Conservation (phyloP, 2,329 filamentous ascomycete species). For the Penicillium sp. region DNA sequence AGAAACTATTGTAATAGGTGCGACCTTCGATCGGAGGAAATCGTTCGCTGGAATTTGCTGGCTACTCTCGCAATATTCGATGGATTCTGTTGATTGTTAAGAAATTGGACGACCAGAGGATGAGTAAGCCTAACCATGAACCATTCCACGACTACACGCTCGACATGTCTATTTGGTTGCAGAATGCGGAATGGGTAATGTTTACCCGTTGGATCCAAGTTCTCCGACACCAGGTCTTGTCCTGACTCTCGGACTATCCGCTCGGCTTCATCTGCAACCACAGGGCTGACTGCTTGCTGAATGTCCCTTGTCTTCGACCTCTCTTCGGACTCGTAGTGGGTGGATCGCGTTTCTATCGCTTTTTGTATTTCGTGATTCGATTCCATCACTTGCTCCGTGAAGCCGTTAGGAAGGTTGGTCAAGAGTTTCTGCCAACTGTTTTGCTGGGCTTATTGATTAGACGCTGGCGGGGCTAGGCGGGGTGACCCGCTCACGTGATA, state of each 20-base stretch:
- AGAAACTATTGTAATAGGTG: neutral
- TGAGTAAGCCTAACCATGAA: neutral
- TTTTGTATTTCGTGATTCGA: neutral
- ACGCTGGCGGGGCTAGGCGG: too few relatives aligned
- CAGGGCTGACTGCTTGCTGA: neutral
- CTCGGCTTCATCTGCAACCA: neutral
- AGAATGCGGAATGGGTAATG: neutral
- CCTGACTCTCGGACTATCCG: neutral
- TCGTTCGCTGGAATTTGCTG: neutral
- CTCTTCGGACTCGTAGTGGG: neutral
- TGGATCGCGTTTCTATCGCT: neutral
- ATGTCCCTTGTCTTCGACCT: neutral
- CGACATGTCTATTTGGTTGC: neutral
- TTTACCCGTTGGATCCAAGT: neutral
- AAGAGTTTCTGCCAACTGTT: neutral
- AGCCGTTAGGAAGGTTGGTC: neutral
- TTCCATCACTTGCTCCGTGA: neutral
- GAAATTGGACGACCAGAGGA: neutral
- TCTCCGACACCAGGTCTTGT: neutral
- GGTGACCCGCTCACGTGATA: neutral
- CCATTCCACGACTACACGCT: neutral
- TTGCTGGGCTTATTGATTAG: neutral
- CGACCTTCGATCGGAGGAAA: neutral
- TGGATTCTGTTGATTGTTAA: neutral
- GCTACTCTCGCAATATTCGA: constrained; percentile 1